phyloP scores from a whole-genome alignment of 108 stramenopile genomes.

The Cyclostephanos tholiformis region DNA sequence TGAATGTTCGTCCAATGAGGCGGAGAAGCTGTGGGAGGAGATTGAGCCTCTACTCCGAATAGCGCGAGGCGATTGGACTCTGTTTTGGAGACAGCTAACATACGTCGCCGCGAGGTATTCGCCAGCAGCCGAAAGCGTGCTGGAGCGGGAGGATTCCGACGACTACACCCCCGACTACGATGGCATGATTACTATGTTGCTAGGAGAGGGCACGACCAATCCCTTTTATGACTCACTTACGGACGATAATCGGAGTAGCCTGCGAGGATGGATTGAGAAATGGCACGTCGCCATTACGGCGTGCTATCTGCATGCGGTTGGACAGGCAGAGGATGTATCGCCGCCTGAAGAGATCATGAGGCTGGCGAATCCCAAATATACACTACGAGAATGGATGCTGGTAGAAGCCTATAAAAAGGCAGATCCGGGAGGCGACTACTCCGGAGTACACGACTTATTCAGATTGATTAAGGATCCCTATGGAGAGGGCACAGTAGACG shows the following conservation, averaged over 20 bases:
- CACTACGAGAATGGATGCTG: conserved; percentile 86
- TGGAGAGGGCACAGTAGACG: conserved; percentile 65
- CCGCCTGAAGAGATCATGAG: conserved; percentile 60
- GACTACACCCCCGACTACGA: conserved; percentile 47
- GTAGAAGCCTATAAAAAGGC: conserved; percentile 85
- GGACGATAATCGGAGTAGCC: conserved; percentile 41
- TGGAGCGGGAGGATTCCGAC: conserved; percentile 2
- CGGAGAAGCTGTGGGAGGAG: conserved; percentile 66
- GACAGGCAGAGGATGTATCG: conserved; percentile 17
- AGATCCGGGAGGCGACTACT: conserved; percentile 60
- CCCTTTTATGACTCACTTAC: conserved; percentile 76
- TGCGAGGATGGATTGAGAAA: conserved; percentile 61
- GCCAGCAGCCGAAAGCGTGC: conserved; percentile 22
- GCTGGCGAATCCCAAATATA: conserved; percentile 76
- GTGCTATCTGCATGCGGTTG: conserved; percentile 16
- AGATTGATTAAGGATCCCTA: conserved; percentile 73
- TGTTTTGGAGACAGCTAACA: conserved; percentile 80
- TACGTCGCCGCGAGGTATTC: conserved; percentile 62
- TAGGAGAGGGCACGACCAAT: conserved; percentile 47
- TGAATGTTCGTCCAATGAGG: conserved; percentile 40
- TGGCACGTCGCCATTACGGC: conserved; percentile 63
- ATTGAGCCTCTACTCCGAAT: conserved; percentile 55
- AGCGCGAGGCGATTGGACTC: conserved; percentile 81
- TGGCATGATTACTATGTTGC: conserved; percentile 60
- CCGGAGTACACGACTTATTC: conserved; percentile 62